Conservation (phyloP, 768 basidiomycete genomes). For the Strobilomyces echinocephalus region DNA sequence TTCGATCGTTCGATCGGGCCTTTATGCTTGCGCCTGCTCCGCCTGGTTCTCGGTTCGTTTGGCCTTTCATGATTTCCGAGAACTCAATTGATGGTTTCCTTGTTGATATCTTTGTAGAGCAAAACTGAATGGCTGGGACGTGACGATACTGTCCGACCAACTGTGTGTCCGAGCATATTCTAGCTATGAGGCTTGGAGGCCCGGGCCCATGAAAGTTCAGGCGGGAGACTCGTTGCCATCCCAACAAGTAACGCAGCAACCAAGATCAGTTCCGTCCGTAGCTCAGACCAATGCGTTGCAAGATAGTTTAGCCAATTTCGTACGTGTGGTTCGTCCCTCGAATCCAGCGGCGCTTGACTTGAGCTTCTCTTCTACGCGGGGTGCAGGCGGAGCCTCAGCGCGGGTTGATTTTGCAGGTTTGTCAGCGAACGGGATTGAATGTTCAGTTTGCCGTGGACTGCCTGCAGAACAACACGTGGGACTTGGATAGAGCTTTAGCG, state of each 20-base stretch:
- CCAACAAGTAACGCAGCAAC: slow-evolving; percentile 18
- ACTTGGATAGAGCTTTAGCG: slow-evolving; percentile 67
- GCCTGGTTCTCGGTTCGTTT: slow-evolving; percentile 75
- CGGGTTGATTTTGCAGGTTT: slow-evolving; percentile 62
- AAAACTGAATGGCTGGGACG: slow-evolving; percentile 81
- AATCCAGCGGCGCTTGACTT: slow-evolving; percentile 12
- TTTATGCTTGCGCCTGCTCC: slow-evolving; percentile 81
- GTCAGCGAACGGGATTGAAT: slow-evolving; percentile 73
- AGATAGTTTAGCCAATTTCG: slow-evolving; percentile 51
- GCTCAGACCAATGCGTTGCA: slow-evolving; percentile 35
- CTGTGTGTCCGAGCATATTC: slow-evolving; percentile 82
- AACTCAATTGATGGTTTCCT: slow-evolving; percentile 7
- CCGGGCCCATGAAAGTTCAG: slow-evolving; percentile 71
- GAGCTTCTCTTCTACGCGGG: slow-evolving; percentile 4
- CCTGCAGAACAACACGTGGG: slow-evolving; percentile 80
- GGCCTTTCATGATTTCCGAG: not conserved
- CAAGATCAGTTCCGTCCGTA: slow-evolving; percentile 30
- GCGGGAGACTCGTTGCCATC: slow-evolving; percentile 34
- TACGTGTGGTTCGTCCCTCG: slow-evolving; percentile 37
- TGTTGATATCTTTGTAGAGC: slow-evolving; percentile 46
- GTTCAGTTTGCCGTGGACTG: slow-evolving; percentile 80
- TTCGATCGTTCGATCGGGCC: slow-evolving; percentile 90
- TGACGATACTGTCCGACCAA: slow-evolving; percentile 85
- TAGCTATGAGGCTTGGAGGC: slow-evolving; percentile 72
- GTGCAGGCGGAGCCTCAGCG: slow-evolving; percentile 67